These are phyloP conservation scores for Tylopilus balloui DNA, from an alignment of 768 basidiomycete genomes.

Conservation along the genomic window DNA sequence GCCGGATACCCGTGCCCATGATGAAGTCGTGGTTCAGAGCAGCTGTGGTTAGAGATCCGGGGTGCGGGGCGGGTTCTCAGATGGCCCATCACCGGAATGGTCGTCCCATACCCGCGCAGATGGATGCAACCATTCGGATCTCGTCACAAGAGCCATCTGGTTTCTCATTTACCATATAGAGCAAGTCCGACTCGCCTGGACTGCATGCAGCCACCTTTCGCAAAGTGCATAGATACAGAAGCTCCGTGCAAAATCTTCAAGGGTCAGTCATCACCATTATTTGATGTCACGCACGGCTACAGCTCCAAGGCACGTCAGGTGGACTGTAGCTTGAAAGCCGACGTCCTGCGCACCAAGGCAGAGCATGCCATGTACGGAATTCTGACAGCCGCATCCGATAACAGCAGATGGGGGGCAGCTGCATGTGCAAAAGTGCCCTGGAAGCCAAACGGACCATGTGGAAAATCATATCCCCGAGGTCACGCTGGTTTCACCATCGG, in stretches of 20 bases:
- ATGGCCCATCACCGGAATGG: neutral
- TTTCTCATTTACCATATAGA: constrained; percentile 6
- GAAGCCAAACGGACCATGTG: neutral
- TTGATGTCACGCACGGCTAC: neutral
- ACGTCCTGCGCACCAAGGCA: neutral
- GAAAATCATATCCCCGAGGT: neutral
- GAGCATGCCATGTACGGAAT: neutral
- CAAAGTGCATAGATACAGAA: constrained; percentile 7
- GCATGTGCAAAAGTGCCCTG: neutral
- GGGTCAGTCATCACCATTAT: too few relatives aligned
- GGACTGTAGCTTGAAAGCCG: neutral
- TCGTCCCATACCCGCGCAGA: too few relatives aligned
- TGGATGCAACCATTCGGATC: constrained; percentile 11
- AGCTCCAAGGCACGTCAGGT: neutral
- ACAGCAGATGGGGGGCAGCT: neutral
- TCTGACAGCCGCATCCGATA: neutral
- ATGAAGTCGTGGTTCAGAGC: neutral
- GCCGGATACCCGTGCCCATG: neutral
- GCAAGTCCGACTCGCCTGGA: neutral
- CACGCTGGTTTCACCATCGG: neutral
- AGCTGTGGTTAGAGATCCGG: too few relatives aligned
- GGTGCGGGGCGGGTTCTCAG: neutral
- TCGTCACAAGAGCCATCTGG: constrained; percentile 2
- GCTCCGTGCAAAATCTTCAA: neutral
- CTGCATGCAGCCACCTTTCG: neutral